phyloP scores from a whole-genome alignment of 1,284 basidiomycete species.

The Stereum hirsutum region DNA sequence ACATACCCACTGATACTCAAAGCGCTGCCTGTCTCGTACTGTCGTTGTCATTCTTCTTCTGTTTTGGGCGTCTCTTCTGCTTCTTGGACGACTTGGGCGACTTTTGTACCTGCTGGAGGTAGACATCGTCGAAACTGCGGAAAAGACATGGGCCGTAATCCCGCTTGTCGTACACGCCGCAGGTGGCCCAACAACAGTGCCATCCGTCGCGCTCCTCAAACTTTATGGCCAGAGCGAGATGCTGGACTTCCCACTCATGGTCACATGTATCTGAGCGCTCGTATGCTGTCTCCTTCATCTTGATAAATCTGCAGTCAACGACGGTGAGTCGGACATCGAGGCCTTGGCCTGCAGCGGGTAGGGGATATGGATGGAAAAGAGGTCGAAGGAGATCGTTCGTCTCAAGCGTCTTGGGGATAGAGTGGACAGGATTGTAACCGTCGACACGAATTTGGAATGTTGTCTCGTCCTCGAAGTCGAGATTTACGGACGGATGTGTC shows the following conservation, averaged over 20 bases:
- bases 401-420: conserved; percentile 49
- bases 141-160: conserved; percentile 34
- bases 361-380: conserved; percentile 31
- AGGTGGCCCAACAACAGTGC: conserved; percentile 57
- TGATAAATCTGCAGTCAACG: conserved; percentile 42
- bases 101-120: conserved; percentile 18
- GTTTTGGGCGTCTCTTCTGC: not conserved
- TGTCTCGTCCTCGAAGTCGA: conserved; percentile 44
- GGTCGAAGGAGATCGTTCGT: conserved; percentile 36
- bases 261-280: conserved; percentile 19
- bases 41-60: no score
- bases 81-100: no score
- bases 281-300: conserved; percentile 49
- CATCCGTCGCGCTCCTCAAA: conserved; percentile 34
- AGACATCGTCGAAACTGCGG: conserved; percentile 55
- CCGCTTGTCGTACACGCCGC: conserved; percentile 40
- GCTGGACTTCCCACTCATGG: conserved; percentile 46
- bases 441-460: conserved; percentile 51
- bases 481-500: conserved; percentile 45
- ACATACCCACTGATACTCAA: no score
- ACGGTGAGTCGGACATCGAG: conserved; percentile 32
- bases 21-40: no score
- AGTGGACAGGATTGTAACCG: conserved; percentile 47
- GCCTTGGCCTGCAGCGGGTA: conserved; percentile 23
- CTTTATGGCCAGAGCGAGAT: conserved; percentile 39